Percentiles rank a stretch among this genome's conserved stretches.
Conservation (phyloP, 179 eudicot species). For the Dionaea muscipula region DNA sequence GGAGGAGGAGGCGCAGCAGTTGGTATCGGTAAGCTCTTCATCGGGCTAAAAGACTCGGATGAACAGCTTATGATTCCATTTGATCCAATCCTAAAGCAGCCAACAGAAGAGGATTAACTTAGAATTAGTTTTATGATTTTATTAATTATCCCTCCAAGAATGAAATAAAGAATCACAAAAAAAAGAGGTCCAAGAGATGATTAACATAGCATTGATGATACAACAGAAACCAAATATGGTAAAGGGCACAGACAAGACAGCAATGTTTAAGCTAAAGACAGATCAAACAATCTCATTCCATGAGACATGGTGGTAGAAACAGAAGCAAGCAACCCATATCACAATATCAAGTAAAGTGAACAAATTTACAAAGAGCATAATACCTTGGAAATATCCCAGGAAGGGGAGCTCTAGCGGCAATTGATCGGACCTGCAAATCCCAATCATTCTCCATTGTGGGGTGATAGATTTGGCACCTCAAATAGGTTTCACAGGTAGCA, state of each 20-base stretch:
- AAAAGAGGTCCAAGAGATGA: no score
- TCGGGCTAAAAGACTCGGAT: constrained; percentile 39
- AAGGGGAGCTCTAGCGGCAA: constrained; percentile 53
- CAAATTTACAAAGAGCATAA: background rate
- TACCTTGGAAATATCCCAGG: constrained; percentile 74
- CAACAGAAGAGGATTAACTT: background rate
- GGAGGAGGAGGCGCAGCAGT: constrained; percentile 19
- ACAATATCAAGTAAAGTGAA: background rate
- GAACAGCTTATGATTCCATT: constrained; percentile 43
- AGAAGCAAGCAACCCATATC: background rate
- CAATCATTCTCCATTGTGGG: constrained; percentile 68
- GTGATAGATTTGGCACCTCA: constrained; percentile 80
- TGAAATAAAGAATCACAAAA: no score
- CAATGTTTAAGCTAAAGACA: no score
- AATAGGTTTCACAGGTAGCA: constrained; percentile 90
- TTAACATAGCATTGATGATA: no score
- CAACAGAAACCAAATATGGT: no score
- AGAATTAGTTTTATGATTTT: no score
- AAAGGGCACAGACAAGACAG: no score
- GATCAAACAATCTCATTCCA: no score
- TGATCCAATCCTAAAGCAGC: constrained; percentile 35
- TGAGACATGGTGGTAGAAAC: no score
- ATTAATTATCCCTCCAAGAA: no score
- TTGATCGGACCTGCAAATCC: constrained; percentile 74
- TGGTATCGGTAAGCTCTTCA: constrained; percentile 35